phyloP scores from a whole-genome alignment of 306 rosid genomes.

The Cicer judaicum region DNA sequence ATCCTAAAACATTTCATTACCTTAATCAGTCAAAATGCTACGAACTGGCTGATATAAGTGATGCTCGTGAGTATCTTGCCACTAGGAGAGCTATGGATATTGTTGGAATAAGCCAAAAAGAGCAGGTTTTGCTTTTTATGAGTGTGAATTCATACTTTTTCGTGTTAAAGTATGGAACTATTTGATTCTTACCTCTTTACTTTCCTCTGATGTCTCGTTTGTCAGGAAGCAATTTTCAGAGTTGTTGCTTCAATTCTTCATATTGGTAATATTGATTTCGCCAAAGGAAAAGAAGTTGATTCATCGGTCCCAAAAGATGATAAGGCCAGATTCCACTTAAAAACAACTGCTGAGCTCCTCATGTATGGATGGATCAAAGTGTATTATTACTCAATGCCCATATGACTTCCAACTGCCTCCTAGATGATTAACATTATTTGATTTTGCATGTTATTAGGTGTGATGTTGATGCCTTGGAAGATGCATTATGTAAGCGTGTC shows the following conservation, averaged over 20 bases:
- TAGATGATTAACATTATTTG: constrained; percentile 37
- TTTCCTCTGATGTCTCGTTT: constrained; percentile 43
- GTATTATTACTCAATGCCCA: constrained; percentile 21
- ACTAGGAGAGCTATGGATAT: constrained; percentile 99
- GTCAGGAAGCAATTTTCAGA: constrained; percentile 95
- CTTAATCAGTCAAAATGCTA: constrained; percentile 94
- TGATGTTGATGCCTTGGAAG: constrained; percentile 71
- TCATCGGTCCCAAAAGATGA: constrained; percentile 97
- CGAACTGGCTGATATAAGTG: constrained; percentile 82
- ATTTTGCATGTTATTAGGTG: constrained; percentile 66
- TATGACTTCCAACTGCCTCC: constrained; percentile 30
- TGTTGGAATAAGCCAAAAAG: constrained; percentile 90
- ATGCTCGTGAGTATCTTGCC: constrained; percentile 94
- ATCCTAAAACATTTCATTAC: constrained; percentile 89
- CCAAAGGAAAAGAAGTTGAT: constrained; percentile 89
- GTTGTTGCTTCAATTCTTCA: constrained; percentile 97
- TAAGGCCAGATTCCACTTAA: constrained; percentile 79
- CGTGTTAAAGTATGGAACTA: constrained; percentile 21
- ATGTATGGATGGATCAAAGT: constrained; percentile 61
- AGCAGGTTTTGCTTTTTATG: constrained; percentile 73
- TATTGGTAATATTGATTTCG: constrained; percentile 76
- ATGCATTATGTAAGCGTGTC: constrained; percentile 95
- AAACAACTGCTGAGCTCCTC: constrained; percentile 91
- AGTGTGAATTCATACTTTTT: constrained; percentile 37
- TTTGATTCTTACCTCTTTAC: constrained; percentile 45